Base-by-base conservation (phyloP, 2,329 filamentous ascomycete species). In the Xylariaceae sp. region DNA sequence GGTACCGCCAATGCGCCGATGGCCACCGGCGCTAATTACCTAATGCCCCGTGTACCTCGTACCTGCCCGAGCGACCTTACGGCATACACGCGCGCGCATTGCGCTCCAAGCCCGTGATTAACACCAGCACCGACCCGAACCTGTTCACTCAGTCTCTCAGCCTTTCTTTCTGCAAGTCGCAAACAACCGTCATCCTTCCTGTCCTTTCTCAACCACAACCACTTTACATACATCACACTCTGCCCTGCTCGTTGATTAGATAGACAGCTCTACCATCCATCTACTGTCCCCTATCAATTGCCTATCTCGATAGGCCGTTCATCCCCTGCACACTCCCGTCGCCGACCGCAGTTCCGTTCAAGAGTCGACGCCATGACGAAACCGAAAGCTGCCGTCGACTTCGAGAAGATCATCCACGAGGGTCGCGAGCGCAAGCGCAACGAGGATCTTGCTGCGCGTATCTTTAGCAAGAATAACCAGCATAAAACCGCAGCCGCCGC, bases 391-490 rank as follows among this genome's bases (percentile, higher is more conserved):
- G 62, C 62, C 2, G 4, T 47, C 56, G 60, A 56, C 9, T 64
- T 64, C 35, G 57, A 64, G 34, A 64, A 59, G 56, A 64, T 64
- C 30, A 61, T 64, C 56, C 55, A 17, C 49, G 13, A 66, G 85
- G 84, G 80, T 62, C 86, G 88, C 62, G 81, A 88, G 72, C 84
- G 85, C 71, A 88, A 88, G 76, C 87, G 85, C 76, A 86, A 88
- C 66, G 84, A 89, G 70, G 80, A 77, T 2, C 82, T 91, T n/a
- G 89, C 89, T 37, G 81, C 88, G 67, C 80, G 83, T 70, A 90
- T 92, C 70, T 87, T 92, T 66, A 83, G 83, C 66, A 78, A 75
- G 64, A 82, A 83, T 70, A 75, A 74, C 56, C 76, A 80, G 59
- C 83, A 86, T 65, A 75, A 80, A 39, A 74, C 81, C 55, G 87